Conservation (phyloP, 495 filamentous ascomycete genomes). For the Talaromyces stipitatus region DNA sequence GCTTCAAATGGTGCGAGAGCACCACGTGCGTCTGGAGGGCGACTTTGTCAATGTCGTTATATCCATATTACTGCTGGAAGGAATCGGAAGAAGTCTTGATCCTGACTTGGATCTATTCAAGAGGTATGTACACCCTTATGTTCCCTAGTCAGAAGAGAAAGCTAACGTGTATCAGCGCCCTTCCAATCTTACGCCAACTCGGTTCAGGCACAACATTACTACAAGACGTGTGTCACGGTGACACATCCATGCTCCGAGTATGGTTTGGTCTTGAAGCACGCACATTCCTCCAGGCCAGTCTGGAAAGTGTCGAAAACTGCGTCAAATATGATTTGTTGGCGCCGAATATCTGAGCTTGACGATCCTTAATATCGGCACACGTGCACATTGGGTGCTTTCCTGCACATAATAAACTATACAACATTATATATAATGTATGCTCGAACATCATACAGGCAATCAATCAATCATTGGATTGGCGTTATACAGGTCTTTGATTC, state of each 20-base stretch:
- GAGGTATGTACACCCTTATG: conserved; percentile 40
- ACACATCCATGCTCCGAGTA: conserved; percentile 87
- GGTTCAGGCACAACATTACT: conserved; percentile 55
- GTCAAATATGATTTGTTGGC: conserved; percentile 78
- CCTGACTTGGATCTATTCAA: conserved; percentile 83
- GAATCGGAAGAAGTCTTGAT: conserved; percentile 82
- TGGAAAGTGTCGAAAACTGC: conserved; percentile 79
- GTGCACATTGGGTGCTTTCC: not conserved
- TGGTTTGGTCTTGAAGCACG: conserved; percentile 90
- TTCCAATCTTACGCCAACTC: conserved; percentile 86
- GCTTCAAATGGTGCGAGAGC: conserved; percentile 79
- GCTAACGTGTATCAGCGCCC: conserved; percentile 45
- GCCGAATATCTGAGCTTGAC: conserved; percentile 59
- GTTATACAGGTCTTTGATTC: not conserved
- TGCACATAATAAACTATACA: not conserved
- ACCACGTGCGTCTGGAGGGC: conserved; percentile 93
- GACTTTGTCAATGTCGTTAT: conserved; percentile 99
- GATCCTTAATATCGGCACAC: not conserved
- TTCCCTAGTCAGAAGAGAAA: not conserved
- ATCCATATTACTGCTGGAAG: conserved; percentile 86
- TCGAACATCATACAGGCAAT: not conserved
- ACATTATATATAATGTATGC: not conserved
- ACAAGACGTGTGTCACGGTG: conserved; percentile 51
- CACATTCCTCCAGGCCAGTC: conserved; percentile 76
- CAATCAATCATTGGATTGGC: not conserved